Percentiles rank a stretch among this genome's conserved stretches.
phyloP scores from a whole-genome alignment of 345 rosid species.

The Murraya paniculata region DNA sequence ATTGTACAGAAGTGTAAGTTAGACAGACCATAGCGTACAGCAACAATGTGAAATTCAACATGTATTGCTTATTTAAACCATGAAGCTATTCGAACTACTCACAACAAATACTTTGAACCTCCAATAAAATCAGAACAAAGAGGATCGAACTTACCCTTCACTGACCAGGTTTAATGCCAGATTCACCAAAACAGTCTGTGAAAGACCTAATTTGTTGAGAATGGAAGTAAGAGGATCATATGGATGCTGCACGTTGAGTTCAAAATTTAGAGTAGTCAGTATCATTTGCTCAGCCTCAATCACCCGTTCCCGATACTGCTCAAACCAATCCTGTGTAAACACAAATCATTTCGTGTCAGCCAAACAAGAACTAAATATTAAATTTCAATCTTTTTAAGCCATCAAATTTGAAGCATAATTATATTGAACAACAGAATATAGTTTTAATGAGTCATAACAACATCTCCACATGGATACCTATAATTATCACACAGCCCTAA shows the following conservation, averaged over 20 bases:
- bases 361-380: not conserved
- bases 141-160: slow-evolving; percentile 62
- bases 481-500: not conserved
- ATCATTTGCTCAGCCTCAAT: slow-evolving; percentile 76
- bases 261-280: slow-evolving; percentile 70
- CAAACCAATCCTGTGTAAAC: slow-evolving; percentile 72
- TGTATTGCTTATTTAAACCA: slow-evolving; percentile 2
- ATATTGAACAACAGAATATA: not conserved
- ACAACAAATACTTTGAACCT: slow-evolving; percentile 14
- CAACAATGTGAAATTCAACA: slow-evolving; percentile 15
- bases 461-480: not conserved
- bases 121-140: slow-evolving; percentile 12
- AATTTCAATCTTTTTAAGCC: not conserved
- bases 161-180: slow-evolving; percentile 72
- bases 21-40: slow-evolving; percentile 6
- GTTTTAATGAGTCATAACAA: not conserved
- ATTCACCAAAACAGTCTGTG: slow-evolving; percentile 59
- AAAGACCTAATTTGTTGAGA: slow-evolving; percentile 66
- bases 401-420: not conserved
- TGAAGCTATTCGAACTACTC: slow-evolving; percentile 17
- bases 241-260: slow-evolving; percentile 77
- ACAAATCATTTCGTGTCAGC: slow-evolving; percentile 18
- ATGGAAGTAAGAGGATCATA: slow-evolving; percentile 60
- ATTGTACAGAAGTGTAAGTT: slow-evolving; percentile 2
- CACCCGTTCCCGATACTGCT: slow-evolving; percentile 67